phyloP scores from a whole-genome alignment of 768 basidiomycete species.

The Russula sp. region DNA sequence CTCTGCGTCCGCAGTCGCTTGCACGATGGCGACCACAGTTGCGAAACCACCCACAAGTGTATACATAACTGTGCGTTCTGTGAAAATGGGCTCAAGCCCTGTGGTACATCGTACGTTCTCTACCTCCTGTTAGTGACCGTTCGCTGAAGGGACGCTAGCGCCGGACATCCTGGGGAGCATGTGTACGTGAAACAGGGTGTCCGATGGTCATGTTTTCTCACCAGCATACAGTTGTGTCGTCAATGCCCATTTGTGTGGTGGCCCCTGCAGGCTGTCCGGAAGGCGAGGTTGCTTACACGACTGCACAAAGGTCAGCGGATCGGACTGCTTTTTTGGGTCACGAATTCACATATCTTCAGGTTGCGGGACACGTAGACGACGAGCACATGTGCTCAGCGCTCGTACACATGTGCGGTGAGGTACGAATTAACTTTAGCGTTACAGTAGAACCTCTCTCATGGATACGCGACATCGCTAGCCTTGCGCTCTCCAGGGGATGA shows the following conservation, averaged over 20 bases:
- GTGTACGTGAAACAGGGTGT: constrained; percentile 34
- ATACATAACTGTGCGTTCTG: constrained; percentile 38
- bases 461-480: constrained; percentile 33
- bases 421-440: constrained; percentile 22
- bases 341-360: constrained; percentile 30
- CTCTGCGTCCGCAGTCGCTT: constrained; percentile 42
- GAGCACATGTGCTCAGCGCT: constrained; percentile 51
- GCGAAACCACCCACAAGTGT: constrained; percentile 46
- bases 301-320: constrained; percentile 45
- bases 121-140: not conserved
- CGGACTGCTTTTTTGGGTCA: too few species aligned
- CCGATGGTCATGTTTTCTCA: not conserved
- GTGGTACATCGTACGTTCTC: constrained; percentile 43
- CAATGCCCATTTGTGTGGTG: constrained; percentile 48
- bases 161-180: constrained; percentile 47
- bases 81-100: constrained; percentile 33
- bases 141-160: too few species aligned
- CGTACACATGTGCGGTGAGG: constrained; percentile 54
- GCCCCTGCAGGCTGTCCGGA: constrained; percentile 40
- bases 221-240: constrained; percentile 41
- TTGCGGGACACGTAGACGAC: constrained; percentile 40
- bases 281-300: constrained; percentile 46
- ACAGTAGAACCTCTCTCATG: not conserved
- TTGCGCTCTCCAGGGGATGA: constrained; percentile 9
- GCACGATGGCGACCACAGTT: constrained; percentile 46